Conservation (phyloP, 805 yeast species). For the Candida silvicultrix region DNA sequence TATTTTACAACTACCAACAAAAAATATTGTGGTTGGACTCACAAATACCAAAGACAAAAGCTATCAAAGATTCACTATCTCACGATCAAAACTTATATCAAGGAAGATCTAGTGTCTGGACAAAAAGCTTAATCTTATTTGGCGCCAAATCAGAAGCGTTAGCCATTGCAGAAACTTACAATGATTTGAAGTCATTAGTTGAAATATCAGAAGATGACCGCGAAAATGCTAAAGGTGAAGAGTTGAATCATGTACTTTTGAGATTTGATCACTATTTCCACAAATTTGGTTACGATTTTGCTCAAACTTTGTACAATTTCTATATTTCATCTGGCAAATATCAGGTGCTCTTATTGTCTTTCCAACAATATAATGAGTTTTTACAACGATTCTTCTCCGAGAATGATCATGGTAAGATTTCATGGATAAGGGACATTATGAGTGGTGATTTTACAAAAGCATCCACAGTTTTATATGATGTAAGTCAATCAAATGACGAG, state of each 20-base stretch:
- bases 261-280: conserved; percentile 47
- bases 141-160: conserved; percentile 49
- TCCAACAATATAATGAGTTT: conserved; percentile 43
- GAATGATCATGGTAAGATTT: conserved; percentile 42
- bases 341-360: conserved; percentile 47
- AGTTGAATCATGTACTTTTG: conserved; percentile 10
- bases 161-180: conserved; percentile 55
- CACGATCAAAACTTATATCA: conserved; percentile 17
- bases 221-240: conserved; percentile 16
- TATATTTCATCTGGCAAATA: conserved; percentile 48
- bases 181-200: conserved; percentile 61
- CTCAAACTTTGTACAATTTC: conserved; percentile 52
- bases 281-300: conserved; percentile 64
- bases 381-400: conserved; percentile 47
- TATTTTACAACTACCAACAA: conserved; percentile 34
- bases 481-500: conserved; percentile 36
- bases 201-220: conserved; percentile 41
- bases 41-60: conserved; percentile 16
- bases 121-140: conserved; percentile 44
- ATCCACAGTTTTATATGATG: conserved; percentile 36
- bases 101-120: conserved; percentile 46
- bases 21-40: conserved; percentile 26
- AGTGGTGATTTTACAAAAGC: conserved; percentile 47
- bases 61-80: conserved; percentile 13
- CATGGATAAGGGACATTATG: conserved; percentile 68